Evolutionary conservation across 2,329 filamentous ascomycete genomes (phyloP), one percentile per base, ranked within the genome.

Genomic region (Sporothrix phasma): DNA sequence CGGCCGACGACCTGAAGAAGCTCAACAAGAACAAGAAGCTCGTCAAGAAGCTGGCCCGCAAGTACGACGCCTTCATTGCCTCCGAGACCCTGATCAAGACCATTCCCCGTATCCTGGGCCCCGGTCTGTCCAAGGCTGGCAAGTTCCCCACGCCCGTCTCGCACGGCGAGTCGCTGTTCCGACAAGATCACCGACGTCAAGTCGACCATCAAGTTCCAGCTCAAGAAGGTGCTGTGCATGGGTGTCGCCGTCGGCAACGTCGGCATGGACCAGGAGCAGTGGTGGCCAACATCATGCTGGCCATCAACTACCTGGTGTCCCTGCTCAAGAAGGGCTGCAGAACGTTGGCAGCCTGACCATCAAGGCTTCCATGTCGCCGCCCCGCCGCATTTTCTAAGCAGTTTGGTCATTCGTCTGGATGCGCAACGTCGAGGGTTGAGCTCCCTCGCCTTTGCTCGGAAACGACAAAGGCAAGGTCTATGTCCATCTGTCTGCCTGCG

Each of bases 1-100:
- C 90, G 76, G 81, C 90, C 71, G 94, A 99, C 76, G 94, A 99
- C 81, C 83, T 99, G 83, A 99, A 99, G 90, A 99, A 99, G 89
- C 91, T 99, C 73, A 99, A 99, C 89, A 99, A 99, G 91, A 99
- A 99, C 91, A 97, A 99, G 90, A 99, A 99, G 89, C 88, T 97
- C 76, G 97, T 99, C 88, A 99, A 99, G 92, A 99, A 99, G 89
- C 90, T 99, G 72, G 94, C 94, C 70, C 92, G 92, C 88, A 99
- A 99, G 86, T 97, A 99, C 88, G 94, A 99, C 81, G 94, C 94
- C 74, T 99, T 99, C 84, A 82, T 99, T 78, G 89, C 94, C 78
- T 97, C 93, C 78, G 94, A 99, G 77, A 84, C 89, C 76, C 84
- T 99, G 76, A 97, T 99, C 88, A 97, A 96, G 89, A 92, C 97